Evolutionary conservation across 2,329 filamentous ascomycete species (phyloP).

Genomic region (Monilinia fructicola): DNA sequence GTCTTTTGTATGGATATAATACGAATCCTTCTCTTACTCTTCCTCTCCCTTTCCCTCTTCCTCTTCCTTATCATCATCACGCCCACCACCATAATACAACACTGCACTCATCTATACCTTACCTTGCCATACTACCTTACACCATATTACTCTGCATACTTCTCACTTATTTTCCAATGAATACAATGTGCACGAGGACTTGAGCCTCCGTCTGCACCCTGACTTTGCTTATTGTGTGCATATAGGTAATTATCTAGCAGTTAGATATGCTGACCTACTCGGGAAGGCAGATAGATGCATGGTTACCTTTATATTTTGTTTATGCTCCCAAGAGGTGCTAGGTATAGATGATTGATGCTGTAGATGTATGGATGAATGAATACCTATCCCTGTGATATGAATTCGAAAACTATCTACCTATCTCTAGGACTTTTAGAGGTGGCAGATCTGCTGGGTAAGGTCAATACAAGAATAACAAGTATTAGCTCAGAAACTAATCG

Average conservation of each 20-base stretch:
- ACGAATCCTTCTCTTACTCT: not conserved
- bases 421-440: no score
- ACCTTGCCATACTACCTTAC: no score
- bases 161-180: no score
- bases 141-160: not conserved
- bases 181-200: not conserved
- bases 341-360: no score
- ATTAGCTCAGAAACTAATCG: no score
- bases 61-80: not conserved
- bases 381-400: no score
- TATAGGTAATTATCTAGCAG: no score
- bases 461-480: no score
- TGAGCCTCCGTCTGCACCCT: constrained; percentile 5
- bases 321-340: not conserved
- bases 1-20: not conserved
- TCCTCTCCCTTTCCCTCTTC: no score
- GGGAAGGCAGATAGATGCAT: not conserved
- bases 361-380: no score
- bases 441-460: no score
- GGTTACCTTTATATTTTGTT: not conserved
- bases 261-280: not conserved
- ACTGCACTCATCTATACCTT: not conserved
- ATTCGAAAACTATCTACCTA: no score
- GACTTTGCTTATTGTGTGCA: not conserved
- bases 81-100: not conserved